Conservation (phyloP, 805 yeast species). For the Kodamaea neixiangensis region DNA sequence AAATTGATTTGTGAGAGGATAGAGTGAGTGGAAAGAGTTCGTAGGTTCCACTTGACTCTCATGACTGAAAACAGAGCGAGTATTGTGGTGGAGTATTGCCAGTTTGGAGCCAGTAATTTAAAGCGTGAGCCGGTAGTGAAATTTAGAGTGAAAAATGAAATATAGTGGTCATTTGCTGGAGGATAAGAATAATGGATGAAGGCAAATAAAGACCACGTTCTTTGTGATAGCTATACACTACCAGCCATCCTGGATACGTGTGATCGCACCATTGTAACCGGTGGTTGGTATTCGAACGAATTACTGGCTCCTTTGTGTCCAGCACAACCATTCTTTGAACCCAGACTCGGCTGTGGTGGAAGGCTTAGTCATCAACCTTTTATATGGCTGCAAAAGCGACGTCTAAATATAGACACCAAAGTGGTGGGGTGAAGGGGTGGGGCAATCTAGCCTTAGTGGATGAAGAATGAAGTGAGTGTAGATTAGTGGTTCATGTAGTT, state of each 20-base stretch:
- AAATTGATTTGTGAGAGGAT: neutral
- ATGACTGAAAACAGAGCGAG: neutral
- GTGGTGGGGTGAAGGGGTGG: neutral
- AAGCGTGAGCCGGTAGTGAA: neutral
- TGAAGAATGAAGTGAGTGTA: neutral
- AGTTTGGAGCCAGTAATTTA: no score
- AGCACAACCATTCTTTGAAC: neutral
- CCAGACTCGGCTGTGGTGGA: neutral
- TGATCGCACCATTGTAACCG: neutral
- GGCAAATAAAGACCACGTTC: neutral
- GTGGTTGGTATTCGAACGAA: neutral
- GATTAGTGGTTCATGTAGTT: neutral
- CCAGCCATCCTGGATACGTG: neutral
- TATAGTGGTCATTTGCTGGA: neutral
- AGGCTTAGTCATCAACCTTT: neutral
- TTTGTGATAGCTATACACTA: neutral
- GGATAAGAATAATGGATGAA: neutral
- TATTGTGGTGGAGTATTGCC: no score
- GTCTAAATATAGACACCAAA: neutral
- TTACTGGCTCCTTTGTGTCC: neutral
- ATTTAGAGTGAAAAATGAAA: neutral
- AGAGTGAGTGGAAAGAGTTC: neutral
- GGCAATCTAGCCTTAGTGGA: no score
- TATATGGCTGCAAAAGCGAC: neutral
- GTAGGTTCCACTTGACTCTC: neutral